Evolutionary conservation across 306 rosid genomes (phyloP).

Genomic region (Cercis canadensis): DNA sequence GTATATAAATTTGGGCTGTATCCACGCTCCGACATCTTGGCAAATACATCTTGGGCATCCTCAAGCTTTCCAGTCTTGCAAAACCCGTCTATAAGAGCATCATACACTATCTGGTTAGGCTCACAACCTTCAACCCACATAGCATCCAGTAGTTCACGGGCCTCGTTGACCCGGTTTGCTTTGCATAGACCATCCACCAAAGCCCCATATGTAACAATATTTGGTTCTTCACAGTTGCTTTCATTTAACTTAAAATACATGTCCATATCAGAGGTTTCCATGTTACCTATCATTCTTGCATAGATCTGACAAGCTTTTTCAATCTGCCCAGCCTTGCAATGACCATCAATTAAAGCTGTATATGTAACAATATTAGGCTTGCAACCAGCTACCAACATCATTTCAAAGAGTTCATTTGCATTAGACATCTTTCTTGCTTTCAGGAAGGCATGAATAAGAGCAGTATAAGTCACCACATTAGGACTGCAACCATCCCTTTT

Average conservation of each 20-base stretch:
- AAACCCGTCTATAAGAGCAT: conserved; percentile 87
- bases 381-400: conserved; percentile 75
- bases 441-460: conserved; percentile 83
- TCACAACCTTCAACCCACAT: conserved; percentile 72
- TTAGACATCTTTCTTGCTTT: conserved; percentile 68
- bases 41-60: conserved; percentile 79
- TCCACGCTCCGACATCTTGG: conserved; percentile 78
- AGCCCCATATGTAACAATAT: conserved; percentile 80
- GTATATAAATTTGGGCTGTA: conserved; percentile 76
- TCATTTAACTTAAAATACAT: conserved; percentile 63
- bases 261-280: conserved; percentile 62
- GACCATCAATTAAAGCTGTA: conserved; percentile 88
- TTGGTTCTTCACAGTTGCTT: conserved; percentile 53
- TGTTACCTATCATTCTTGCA: conserved; percentile 72
- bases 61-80: conserved; percentile 82
- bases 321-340: conserved; percentile 76
- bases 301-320: conserved; percentile 83
- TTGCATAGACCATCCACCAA: conserved; percentile 93
- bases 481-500: conserved; percentile 70
- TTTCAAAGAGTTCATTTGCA: conserved; percentile 78
- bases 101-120: conserved; percentile 75
- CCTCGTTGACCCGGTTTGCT: conserved; percentile 75
- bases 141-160: conserved; percentile 63
- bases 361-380: conserved; percentile 76
- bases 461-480: conserved; percentile 85